phyloP scores from a whole-genome alignment of 2,329 filamentous ascomycete genomes.

The Zopfia rhizophila region DNA sequence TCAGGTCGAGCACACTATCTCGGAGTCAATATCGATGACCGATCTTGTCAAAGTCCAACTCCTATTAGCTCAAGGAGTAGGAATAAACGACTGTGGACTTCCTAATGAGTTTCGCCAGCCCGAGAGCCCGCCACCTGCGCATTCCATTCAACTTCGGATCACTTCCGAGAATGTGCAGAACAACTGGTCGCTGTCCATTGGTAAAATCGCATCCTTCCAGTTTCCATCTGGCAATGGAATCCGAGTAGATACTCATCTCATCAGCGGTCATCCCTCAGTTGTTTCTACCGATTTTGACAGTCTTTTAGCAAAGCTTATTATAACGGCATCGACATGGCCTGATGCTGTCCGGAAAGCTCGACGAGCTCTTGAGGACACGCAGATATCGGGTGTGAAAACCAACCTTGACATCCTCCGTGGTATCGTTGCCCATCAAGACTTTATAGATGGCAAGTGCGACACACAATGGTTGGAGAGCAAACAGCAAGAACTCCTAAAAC shows the following conservation, averaged over 20 bases:
- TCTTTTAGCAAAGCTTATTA: slow-evolving; percentile 68
- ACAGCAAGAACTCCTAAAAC: slow-evolving; percentile 53
- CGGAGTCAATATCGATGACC: slow-evolving; percentile 63
- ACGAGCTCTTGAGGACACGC: slow-evolving; percentile 66
- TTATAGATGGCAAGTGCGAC: slow-evolving; percentile 60
- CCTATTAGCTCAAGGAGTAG: slow-evolving; percentile 62
- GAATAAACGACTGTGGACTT: slow-evolving; percentile 50
- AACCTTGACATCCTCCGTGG: slow-evolving; percentile 66
- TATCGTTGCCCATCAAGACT: slow-evolving; percentile 63
- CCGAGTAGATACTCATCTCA: slow-evolving; percentile 66
- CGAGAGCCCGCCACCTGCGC: slow-evolving; percentile 48
- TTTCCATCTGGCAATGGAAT: slow-evolving; percentile 69
- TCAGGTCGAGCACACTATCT: slow-evolving; percentile 72
- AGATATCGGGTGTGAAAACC: slow-evolving; percentile 67
- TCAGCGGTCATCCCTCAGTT: slow-evolving; percentile 53
- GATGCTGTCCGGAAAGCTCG: slow-evolving; percentile 64
- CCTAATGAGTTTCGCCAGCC: slow-evolving; percentile 40
- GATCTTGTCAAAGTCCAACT: slow-evolving; percentile 68
- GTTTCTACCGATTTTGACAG: slow-evolving; percentile 68
- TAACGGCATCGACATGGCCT: slow-evolving; percentile 65
- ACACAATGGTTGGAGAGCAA: slow-evolving; percentile 68
- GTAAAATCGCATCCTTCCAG: slow-evolving; percentile 65
- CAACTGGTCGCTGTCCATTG: slow-evolving; percentile 68
- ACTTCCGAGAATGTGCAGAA: slow-evolving; percentile 66
- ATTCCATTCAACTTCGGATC: slow-evolving; percentile 67